Evolutionary conservation across 345 rosid species (phyloP).

Genomic region (Reutealis trisperma): DNA sequence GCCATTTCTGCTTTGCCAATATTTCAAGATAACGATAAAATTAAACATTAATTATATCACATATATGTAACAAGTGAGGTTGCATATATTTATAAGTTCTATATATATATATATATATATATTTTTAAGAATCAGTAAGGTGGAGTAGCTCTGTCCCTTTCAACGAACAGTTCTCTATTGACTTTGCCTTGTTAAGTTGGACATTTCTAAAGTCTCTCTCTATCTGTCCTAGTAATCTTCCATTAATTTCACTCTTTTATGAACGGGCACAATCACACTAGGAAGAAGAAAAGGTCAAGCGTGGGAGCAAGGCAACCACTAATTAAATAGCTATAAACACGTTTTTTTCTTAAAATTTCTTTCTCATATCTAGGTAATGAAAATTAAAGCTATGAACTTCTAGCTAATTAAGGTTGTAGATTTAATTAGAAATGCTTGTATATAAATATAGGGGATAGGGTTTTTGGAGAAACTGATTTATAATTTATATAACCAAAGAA

Average conservation of each 20-base stretch:
- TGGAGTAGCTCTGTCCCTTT: not conserved
- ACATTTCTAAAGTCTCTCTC: not conserved
- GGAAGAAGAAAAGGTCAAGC: not conserved
- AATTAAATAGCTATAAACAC: no score
- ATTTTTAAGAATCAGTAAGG: not conserved
- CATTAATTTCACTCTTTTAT: not conserved
- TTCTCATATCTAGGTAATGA: not conserved
- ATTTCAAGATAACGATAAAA: no score
- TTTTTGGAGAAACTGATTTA: not conserved
- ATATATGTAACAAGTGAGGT: no score
- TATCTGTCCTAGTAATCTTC: not conserved
- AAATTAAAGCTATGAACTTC: not conserved
- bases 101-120: no score
- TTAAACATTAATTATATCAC: not conserved
- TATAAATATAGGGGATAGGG: no score
- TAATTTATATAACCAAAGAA: not conserved
- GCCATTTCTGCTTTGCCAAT: no score
- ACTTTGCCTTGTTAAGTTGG: slow-evolving; percentile 10
- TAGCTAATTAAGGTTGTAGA: no score
- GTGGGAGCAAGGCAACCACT: not conserved
- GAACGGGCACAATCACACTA: not conserved
- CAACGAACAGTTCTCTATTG: slow-evolving; percentile 20
- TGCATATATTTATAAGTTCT: no score
- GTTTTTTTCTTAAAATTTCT: no score
- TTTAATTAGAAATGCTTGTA: not conserved